Conservation (phyloP, 192 early-diverging fungal genomes). For the Coemansia sp. region DNA sequence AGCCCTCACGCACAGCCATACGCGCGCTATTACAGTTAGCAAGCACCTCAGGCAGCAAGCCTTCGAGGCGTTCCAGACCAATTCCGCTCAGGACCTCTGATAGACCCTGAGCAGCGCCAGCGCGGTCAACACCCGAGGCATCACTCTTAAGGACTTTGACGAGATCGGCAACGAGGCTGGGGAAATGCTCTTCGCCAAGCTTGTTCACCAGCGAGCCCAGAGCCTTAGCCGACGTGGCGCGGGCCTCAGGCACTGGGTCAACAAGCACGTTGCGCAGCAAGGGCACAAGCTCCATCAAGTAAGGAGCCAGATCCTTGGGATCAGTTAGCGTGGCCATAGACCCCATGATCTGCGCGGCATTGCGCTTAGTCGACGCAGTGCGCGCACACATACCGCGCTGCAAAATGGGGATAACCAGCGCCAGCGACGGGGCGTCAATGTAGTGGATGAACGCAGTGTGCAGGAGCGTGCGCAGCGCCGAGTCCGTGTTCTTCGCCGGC, state of each 20-base stretch:
- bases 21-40: slow-evolving; percentile 70
- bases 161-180: slow-evolving; percentile 85
- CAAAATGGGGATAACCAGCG: slow-evolving; percentile 92
- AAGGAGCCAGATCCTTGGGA: slow-evolving; percentile 88
- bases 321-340: slow-evolving; percentile 97
- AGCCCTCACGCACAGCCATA: slow-evolving; percentile 91
- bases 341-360: slow-evolving; percentile 96
- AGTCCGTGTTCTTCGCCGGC: slow-evolving; percentile 82
- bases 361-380: slow-evolving; percentile 88
- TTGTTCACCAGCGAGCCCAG: slow-evolving; percentile 90
- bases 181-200: slow-evolving; percentile 93
- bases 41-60: slow-evolving; percentile 87
- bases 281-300: slow-evolving; percentile 81
- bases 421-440: slow-evolving; percentile 95
- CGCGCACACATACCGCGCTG: slow-evolving; percentile 90
- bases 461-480: slow-evolving; percentile 81
- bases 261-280: slow-evolving; percentile 86
- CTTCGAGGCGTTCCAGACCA: slow-evolving; percentile 82
- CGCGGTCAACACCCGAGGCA: slow-evolving; percentile 88
- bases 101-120: slow-evolving; percentile 96
- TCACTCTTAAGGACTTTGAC: slow-evolving; percentile 85
- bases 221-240: slow-evolving; percentile 90
- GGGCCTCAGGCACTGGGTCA: slow-evolving; percentile 95
- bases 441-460: slow-evolving; percentile 98
- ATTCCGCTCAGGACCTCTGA: slow-evolving; percentile 90